phyloP scores from a whole-genome alignment of 2,329 filamentous ascomycete species.

The Hymenoscyphus fraxineus region DNA sequence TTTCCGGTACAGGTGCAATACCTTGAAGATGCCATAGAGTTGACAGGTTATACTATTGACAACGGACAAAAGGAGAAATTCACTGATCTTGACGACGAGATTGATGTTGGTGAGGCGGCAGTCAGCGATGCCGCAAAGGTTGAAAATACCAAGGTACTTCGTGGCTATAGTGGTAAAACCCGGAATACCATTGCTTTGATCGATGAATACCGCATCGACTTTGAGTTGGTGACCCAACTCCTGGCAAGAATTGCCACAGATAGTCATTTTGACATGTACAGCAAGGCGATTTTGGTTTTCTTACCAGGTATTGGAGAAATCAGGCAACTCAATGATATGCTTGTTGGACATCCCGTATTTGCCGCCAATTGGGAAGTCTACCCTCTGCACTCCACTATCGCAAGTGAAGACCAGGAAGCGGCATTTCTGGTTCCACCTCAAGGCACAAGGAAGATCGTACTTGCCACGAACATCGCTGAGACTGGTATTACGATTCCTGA shows the following conservation, averaged over 20 bases:
- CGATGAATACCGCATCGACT: slow-evolving; percentile 90
- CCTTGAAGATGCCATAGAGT: slow-evolving; percentile 87
- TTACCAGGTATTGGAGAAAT: slow-evolving; percentile 94
- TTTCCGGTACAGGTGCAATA: slow-evolving; percentile 88
- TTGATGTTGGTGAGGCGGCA: slow-evolving; percentile 45
- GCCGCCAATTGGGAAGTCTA: slow-evolving; percentile 77
- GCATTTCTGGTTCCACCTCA: slow-evolving; percentile 82
- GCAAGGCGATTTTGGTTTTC: slow-evolving; percentile 91
- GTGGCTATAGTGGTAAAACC: slow-evolving; percentile 72
- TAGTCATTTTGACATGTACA: slow-evolving; percentile 64
- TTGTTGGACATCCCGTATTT: slow-evolving; percentile 74
- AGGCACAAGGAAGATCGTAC: slow-evolving; percentile 84
- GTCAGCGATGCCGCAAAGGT: slow-evolving; percentile 43
- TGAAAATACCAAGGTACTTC: slow-evolving; percentile 61
- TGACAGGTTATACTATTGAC: slow-evolving; percentile 69
- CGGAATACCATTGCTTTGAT: slow-evolving; percentile 70
- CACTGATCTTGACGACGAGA: slow-evolving; percentile 61
- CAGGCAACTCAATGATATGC: slow-evolving; percentile 78
- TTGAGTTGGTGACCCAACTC: slow-evolving; percentile 76
- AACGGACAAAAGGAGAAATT: slow-evolving; percentile 45
- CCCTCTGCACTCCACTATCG: slow-evolving; percentile 89
- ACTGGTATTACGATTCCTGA: slow-evolving; percentile 98
- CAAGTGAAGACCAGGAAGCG: slow-evolving; percentile 91
- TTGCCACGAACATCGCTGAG: slow-evolving; percentile 97
- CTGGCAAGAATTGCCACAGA: slow-evolving; percentile 72